Conservation (phyloP, 441 rosid genomes). For the Geranium incanum region DNA sequence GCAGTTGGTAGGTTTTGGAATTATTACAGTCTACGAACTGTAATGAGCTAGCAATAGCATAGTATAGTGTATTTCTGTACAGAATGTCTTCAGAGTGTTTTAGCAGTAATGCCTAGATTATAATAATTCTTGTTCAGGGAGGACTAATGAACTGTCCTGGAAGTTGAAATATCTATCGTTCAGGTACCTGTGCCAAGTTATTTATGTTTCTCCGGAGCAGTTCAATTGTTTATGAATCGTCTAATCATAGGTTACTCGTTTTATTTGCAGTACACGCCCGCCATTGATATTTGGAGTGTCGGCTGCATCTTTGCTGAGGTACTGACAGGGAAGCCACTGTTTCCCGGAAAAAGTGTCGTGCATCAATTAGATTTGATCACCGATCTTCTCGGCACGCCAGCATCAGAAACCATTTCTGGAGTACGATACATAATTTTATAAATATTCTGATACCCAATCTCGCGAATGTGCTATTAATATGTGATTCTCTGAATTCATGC, state of each 20-base stretch:
- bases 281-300: constrained; percentile 94
- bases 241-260: neutral
- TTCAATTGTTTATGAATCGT: neutral
- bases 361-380: constrained; percentile 89
- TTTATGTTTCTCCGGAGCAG: constrained; percentile 20
- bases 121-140: constrained; percentile 91
- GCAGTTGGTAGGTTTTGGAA: neutral
- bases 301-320: constrained; percentile 98
- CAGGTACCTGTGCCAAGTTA: constrained; percentile 29
- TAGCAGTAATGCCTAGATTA: constrained; percentile 71
- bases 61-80: constrained; percentile 26
- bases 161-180: constrained; percentile 75
- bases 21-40: neutral
- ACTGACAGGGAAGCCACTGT: constrained; percentile 72
- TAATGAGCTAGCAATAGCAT: constrained; percentile 20
- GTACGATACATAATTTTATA: constrained; percentile 22
- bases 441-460: neutral
- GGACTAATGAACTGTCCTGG: constrained; percentile 87
- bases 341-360: constrained; percentile 89
- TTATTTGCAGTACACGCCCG: constrained; percentile 78
- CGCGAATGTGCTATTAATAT: neutral
- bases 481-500: constrained; percentile 4
- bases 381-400: constrained; percentile 86
- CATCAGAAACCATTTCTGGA: constrained; percentile 73
- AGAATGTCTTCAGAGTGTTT: constrained; percentile 38